phyloP scores from a whole-genome alignment of 768 basidiomycete species.

The Rhizopogon salebrosus region DNA sequence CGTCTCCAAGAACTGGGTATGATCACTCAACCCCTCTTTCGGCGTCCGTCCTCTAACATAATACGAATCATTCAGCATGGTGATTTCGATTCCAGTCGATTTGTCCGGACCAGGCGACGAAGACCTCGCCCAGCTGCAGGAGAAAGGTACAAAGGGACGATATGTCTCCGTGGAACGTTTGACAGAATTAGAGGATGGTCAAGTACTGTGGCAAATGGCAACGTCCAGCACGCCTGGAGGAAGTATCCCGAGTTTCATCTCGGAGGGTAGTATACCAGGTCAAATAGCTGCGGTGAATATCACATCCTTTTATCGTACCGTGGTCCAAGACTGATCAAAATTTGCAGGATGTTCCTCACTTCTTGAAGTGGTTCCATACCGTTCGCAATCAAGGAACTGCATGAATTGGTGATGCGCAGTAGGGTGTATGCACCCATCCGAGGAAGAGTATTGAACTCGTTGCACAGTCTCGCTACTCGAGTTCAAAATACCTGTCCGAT shows the following conservation, averaged over 20 bases:
- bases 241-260: slow-evolving; percentile 58
- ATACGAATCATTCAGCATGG: slow-evolving; percentile 15
- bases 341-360: slow-evolving; percentile 65
- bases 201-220: slow-evolving; percentile 77
- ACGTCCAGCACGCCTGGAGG: slow-evolving; percentile 72
- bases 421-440: not conserved
- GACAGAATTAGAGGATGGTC: slow-evolving; percentile 55
- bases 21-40: slow-evolving; percentile 11
- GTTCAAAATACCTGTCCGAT: not conserved
- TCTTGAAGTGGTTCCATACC: slow-evolving; percentile 59
- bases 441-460: not conserved
- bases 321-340: slow-evolving; percentile 2
- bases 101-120: slow-evolving; percentile 44
- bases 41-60: not conserved
- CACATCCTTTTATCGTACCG: not conserved
- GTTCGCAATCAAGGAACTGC: slow-evolving; percentile 14
- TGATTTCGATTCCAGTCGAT: slow-evolving; percentile 67
- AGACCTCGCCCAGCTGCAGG: slow-evolving; percentile 56
- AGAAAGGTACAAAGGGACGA: slow-evolving; percentile 58
- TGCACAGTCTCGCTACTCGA: not conserved
- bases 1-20: slow-evolving; percentile 56
- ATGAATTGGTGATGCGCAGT: not conserved
- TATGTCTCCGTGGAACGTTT: slow-evolving; percentile 70
- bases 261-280: slow-evolving; percentile 54
- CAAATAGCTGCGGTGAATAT: slow-evolving; percentile 53